Evolutionary conservation across 192 early-diverging fungal species (phyloP).

Genomic region (Ambispora gerdemannii): DNA sequence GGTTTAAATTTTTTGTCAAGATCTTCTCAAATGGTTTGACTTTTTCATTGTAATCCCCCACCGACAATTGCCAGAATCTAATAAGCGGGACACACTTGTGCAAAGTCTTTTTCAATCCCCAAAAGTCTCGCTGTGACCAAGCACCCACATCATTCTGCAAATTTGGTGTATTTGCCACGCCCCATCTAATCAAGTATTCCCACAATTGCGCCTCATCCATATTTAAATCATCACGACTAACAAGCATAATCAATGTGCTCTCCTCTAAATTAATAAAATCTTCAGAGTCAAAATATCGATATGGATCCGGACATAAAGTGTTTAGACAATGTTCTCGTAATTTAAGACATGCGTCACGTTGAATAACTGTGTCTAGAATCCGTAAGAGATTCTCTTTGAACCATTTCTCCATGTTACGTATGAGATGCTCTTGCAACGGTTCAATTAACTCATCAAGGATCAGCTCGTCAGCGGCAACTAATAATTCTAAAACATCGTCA

Average conservation of each 20-base stretch:
- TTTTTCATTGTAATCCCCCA: conserved; percentile 17
- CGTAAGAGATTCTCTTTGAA: conserved; percentile 24
- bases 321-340: conserved; percentile 25
- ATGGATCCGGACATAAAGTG: conserved; percentile 24
- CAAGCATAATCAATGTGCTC: conserved; percentile 11
- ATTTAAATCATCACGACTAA: conserved; percentile 26
- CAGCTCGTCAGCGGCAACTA: conserved; percentile 26
- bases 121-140: conserved; percentile 16
- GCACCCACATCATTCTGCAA: conserved; percentile 18
- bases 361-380: conserved; percentile 15
- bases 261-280: conserved; percentile 27
- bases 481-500: conserved; percentile 14
- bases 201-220: conserved; percentile 29
- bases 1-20: conserved; percentile 12
- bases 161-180: conserved; percentile 4
- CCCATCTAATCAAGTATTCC: conserved; percentile 28
- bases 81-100: conserved; percentile 25
- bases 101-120: conserved; percentile 19
- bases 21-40: conserved; percentile 22
- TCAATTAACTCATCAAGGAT: conserved; percentile 25
- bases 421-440: conserved; percentile 17
- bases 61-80: conserved; percentile 24
- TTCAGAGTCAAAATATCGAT: conserved; percentile 24
- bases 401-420: conserved; percentile 10
- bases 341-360: conserved; percentile 12